Evolutionary conservation across 139 green algal species (phyloP), one percentile per base, ranked within the genome.

Genomic region (Raphidocelis subcapitata): DNA sequence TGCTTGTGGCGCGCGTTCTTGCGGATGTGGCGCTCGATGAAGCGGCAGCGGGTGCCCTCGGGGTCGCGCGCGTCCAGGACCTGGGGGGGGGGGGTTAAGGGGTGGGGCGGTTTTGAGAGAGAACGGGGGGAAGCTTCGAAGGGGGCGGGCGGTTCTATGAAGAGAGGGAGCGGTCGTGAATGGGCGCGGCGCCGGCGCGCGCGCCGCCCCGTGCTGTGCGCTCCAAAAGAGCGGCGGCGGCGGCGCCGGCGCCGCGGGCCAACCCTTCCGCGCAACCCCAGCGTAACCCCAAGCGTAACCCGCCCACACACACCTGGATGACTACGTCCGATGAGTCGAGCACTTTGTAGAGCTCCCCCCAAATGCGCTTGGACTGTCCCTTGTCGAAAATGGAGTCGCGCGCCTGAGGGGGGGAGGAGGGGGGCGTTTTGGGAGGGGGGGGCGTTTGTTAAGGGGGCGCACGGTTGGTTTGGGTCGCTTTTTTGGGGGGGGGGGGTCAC

Each of bases 271-370:
- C n/a, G n/a, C n/a, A n/a, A n/a, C n/a, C n/a, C n/a, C n/a, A n/a
- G n/a, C n/a, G n/a, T 12, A 12, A 12, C 8, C 41, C 41, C 41
- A 8, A 12, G 41, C 41, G 8, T 49, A 20, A 8, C 41, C 41
- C 8, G 41, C 21, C 29, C 33, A 5, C 24, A 26, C 81, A 12
- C 74, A 91, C 91, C 90, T 98, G 90, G n/a, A 99, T 87, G 32
- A 99, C 83, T n/a, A 99, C 94, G 60, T 99, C 95, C 5, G 85
- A 94, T 2, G 89, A 96, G 82, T 99, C 95, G 10, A 99, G 79
- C 31, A 98, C 95, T 83, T 99, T 99, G 89, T 97, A 99, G 47
- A 99, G 89, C 90, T 99, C 96, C 5, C 92, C 94, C 96, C 96
- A 99, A 78, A 99, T 99, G 71, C 96, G 90, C 73, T 91, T 93